These are phyloP conservation scores for Fusarium keratoplasticum DNA, from an alignment of 2,329 filamentous ascomycete species.

Conservation along the genomic window DNA sequence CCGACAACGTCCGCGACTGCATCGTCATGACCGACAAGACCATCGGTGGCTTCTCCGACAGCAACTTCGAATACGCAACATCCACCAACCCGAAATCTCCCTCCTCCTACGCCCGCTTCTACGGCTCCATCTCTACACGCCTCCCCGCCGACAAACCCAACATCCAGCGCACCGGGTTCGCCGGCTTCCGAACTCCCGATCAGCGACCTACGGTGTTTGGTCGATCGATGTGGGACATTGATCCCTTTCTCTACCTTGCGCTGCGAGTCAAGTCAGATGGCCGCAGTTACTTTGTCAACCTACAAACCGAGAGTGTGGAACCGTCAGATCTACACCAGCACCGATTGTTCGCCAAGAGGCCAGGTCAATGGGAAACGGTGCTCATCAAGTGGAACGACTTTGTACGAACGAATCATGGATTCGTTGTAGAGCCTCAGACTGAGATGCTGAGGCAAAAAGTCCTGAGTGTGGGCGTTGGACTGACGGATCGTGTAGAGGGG, in stretches of 20 bases:
- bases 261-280: constrained; percentile 91
- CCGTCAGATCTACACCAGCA: constrained; percentile 98
- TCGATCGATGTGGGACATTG: constrained; percentile 86
- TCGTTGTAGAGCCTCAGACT: constrained; percentile 91
- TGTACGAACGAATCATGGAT: constrained; percentile 92
- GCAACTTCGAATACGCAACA: constrained; percentile 72
- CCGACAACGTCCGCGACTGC: constrained; percentile 61
- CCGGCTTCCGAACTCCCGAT: constrained; percentile 88
- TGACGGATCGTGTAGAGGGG: constrained; percentile 90
- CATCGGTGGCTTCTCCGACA: constrained; percentile 87
- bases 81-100: constrained; percentile 17
- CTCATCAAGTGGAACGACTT: constrained; percentile 92
- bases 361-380: constrained; percentile 95
- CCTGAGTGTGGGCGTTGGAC: constrained; percentile 83
- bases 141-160: constrained; percentile 81
- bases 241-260: constrained; percentile 88
- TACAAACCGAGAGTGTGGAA: constrained; percentile 94
- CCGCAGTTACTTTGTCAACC: constrained; percentile 91
- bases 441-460: constrained; percentile 90
- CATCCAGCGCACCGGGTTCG: constrained; percentile 85
- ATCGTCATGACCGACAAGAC: constrained; percentile 89
- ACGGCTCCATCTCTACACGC: constrained; percentile 87
- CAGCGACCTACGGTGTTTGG: constrained; percentile 85
- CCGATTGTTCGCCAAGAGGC: constrained; percentile 80
- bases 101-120: constrained; percentile 77